These are phyloP conservation scores for Capsella rubella DNA, from an alignment of 441 rosid species.

Conservation along the genomic window DNA sequence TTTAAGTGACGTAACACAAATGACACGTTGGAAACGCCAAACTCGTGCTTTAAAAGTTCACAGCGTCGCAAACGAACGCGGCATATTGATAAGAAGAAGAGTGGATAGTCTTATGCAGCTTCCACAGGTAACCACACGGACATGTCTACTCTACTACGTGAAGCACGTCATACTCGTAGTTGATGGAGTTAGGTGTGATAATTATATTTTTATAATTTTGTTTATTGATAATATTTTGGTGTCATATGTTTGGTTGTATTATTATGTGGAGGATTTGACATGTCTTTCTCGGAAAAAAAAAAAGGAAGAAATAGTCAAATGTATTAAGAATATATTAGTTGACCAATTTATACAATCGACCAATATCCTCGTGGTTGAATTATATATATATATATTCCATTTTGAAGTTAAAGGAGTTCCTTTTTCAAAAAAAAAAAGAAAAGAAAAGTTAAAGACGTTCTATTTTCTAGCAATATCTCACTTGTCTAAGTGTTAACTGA, in stretches of 20 bases:
- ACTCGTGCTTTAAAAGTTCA: slow-evolving; percentile 29
- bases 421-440: too few relatives aligned
- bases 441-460: too few relatives aligned
- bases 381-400: too few relatives aligned
- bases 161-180: too few relatives aligned
- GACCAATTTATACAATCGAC: slow-evolving; percentile 7
- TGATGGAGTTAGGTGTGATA: not conserved
- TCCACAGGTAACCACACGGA: not conserved
- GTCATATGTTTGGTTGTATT: not conserved
- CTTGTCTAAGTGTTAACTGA: not conserved
- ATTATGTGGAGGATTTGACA: slow-evolving; percentile 13
- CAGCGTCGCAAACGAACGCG: too few relatives aligned
- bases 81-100: too few relatives aligned
- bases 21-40: slow-evolving; percentile 29
- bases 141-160: too few relatives aligned
- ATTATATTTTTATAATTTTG: not conserved
- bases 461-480: not conserved
- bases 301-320: not conserved
- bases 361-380: not conserved
- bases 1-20: slow-evolving; percentile 8
- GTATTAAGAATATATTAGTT: slow-evolving; percentile 10
- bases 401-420: too few relatives aligned
- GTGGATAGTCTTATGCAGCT: too few relatives aligned
- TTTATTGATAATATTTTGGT: not conserved
- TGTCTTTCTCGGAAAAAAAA: not conserved